phyloP scores from a whole-genome alignment of 768 basidiomycete genomes.

The Tulasnella sp. region DNA sequence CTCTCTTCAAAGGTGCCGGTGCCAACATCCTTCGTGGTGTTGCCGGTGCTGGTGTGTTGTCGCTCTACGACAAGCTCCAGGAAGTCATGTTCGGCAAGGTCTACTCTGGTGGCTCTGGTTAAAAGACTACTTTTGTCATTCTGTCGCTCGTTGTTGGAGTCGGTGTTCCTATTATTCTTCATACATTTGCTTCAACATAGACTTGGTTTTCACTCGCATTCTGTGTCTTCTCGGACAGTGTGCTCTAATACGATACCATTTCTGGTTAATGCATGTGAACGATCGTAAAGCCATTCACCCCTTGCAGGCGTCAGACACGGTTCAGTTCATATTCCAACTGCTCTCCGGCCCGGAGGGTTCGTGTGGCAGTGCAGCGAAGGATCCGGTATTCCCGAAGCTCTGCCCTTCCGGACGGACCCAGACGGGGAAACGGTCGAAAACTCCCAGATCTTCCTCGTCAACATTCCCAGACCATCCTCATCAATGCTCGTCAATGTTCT shows the following conservation, averaged over 20 bases:
- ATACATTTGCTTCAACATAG: neutral
- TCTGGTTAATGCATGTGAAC: neutral
- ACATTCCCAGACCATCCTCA: no score
- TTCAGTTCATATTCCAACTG: no score
- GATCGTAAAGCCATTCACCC: no score
- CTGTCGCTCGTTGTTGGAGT: neutral
- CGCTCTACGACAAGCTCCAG: slow-evolving; percentile 98
- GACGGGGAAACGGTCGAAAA: no score
- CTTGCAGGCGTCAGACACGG: no score
- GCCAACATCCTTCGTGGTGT: slow-evolving; percentile 91
- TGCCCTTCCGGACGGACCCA: no score
- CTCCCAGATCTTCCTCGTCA: no score
- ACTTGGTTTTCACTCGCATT: neutral
- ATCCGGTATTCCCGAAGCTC: no score
- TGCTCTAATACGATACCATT: neutral
- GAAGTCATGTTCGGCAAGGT: slow-evolving; percentile 96
- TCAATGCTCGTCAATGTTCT: no score
- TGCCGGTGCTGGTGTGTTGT: slow-evolving; percentile 98
- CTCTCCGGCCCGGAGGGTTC: no score
- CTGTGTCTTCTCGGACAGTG: neutral
- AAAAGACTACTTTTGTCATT: neutral
- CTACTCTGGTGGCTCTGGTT: slow-evolving; percentile 72
- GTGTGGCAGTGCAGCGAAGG: no score
- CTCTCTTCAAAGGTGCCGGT: slow-evolving; percentile 96
- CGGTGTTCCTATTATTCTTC: neutral